phyloP scores from a whole-genome alignment of 345 rosid genomes.

The Trapa bicornis region DNA sequence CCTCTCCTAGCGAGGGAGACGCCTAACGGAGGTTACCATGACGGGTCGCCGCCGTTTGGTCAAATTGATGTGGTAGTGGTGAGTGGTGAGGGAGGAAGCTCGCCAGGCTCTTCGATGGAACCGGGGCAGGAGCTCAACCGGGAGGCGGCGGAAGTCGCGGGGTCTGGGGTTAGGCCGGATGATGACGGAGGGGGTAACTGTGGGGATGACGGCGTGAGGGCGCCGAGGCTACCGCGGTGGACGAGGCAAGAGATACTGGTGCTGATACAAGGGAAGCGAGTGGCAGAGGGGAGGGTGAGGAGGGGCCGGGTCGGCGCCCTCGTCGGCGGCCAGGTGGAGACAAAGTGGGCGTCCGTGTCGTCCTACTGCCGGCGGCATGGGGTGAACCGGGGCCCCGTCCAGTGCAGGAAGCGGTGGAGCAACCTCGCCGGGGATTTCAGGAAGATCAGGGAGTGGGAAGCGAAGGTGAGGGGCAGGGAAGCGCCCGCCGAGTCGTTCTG shows the following conservation, averaged over 20 bases:
- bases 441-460: slow-evolving; percentile 96
- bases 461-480: slow-evolving; percentile 46
- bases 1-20: too few species aligned
- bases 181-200: slow-evolving; percentile 36
- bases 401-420: slow-evolving; percentile 98
- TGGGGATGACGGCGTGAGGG: slow-evolving; percentile 45
- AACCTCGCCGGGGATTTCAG: slow-evolving; percentile 91
- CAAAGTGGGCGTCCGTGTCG: slow-evolving; percentile 92
- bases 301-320: slow-evolving; percentile 38
- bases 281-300: slow-evolving; percentile 78
- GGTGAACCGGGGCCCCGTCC: slow-evolving; percentile 90
- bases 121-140: slow-evolving; percentile 20
- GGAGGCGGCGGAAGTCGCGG: background rate
- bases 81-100: too few species aligned
- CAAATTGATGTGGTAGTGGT: too few species aligned
- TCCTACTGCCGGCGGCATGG: slow-evolving; percentile 84
- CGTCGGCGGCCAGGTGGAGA: slow-evolving; percentile 54
- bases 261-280: slow-evolving; percentile 84
- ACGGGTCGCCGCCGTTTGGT: too few species aligned
- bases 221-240: slow-evolving; percentile 91
- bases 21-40: too few species aligned
- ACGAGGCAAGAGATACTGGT: slow-evolving; percentile 92
- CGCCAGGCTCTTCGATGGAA: slow-evolving; percentile 22
- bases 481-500: slow-evolving; percentile 61
- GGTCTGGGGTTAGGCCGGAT: slow-evolving; percentile 5